Conservation (phyloP, 495 filamentous ascomycete species). For the Pseudomonodictys pantanalensis region DNA sequence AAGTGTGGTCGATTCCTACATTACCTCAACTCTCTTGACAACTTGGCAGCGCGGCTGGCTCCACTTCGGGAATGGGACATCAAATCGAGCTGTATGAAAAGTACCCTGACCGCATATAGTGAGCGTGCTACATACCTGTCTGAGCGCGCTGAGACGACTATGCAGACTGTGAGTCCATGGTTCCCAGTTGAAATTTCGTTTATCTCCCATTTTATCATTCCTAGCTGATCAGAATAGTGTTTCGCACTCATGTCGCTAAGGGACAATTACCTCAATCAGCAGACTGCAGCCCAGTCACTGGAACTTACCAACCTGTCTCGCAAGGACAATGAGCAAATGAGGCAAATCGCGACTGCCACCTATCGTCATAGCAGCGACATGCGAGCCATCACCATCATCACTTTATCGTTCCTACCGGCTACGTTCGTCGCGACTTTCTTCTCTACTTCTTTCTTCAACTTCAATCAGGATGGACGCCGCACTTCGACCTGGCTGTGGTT, state of each 20-base stretch:
- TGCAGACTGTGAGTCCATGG: neutral
- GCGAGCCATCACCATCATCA: neutral
- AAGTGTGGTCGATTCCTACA: neutral
- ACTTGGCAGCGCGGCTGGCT: neutral
- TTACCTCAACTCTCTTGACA: neutral
- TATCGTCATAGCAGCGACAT: neutral
- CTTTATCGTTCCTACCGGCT: neutral
- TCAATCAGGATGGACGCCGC: neutral
- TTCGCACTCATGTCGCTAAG: neutral
- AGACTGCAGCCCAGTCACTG: neutral
- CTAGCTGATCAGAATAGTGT: too few species aligned
- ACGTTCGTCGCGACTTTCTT: neutral
- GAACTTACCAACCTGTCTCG: conserved; percentile 1
- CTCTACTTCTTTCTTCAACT: neutral
- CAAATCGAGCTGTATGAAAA: neutral
- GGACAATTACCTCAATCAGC: neutral
- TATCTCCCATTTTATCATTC: neutral
- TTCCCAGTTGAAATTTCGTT: neutral
- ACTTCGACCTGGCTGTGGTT: neutral
- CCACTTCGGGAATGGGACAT: neutral
- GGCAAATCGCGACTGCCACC: neutral
- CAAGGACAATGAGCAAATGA: conserved; percentile 1
- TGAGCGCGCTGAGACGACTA: neutral
- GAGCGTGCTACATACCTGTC: neutral
- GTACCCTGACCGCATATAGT: neutral